These are phyloP conservation scores for Pseudopediastrum boryanum DNA, from an alignment of 139 green algal genomes.

Conservation along the genomic window DNA sequence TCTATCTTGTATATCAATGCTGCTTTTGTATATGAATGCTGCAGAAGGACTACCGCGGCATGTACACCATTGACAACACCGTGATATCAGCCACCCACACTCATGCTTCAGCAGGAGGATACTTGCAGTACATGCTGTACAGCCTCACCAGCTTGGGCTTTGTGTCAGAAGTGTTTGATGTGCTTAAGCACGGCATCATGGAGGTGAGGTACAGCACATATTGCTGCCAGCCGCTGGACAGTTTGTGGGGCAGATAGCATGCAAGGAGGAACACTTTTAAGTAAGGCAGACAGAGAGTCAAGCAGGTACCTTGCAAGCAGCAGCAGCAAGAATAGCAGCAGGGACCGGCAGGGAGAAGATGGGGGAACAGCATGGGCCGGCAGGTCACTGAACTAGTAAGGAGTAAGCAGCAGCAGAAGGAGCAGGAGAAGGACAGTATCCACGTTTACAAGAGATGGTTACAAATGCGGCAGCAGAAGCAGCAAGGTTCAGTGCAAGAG, in stretches of 20 bases:
- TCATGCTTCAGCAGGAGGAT: constrained; percentile 77
- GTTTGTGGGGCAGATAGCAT: too few relatives aligned
- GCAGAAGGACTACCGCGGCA: constrained; percentile 59
- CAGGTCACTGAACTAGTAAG: too few relatives aligned
- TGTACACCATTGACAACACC: constrained; percentile 80
- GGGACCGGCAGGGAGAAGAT: neutral
- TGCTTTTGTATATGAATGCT: neutral
- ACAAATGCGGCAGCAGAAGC: too few relatives aligned
- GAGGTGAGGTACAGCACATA: constrained; percentile 45
- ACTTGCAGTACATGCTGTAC: constrained; percentile 81
- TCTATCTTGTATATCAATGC: too few relatives aligned
- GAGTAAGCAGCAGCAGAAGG: constrained; percentile 6
- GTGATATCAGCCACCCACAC: constrained; percentile 85
- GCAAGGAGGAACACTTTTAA: too few relatives aligned
- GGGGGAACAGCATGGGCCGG: neutral
- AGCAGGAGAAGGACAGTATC: constrained; percentile 1
- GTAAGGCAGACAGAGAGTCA: too few relatives aligned
- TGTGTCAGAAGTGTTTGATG: constrained; percentile 75
- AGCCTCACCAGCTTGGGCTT: constrained; percentile 82
- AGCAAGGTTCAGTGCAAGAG: too few relatives aligned
- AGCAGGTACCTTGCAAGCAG: neutral
- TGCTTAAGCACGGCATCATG: constrained; percentile 77
- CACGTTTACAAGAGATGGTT: too few relatives aligned
- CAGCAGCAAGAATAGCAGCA: constrained; percentile 7
- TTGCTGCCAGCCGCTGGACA: too few relatives aligned